phyloP scores from a whole-genome alignment of 345 rosid genomes.

The Carallia pectinifolia region DNA sequence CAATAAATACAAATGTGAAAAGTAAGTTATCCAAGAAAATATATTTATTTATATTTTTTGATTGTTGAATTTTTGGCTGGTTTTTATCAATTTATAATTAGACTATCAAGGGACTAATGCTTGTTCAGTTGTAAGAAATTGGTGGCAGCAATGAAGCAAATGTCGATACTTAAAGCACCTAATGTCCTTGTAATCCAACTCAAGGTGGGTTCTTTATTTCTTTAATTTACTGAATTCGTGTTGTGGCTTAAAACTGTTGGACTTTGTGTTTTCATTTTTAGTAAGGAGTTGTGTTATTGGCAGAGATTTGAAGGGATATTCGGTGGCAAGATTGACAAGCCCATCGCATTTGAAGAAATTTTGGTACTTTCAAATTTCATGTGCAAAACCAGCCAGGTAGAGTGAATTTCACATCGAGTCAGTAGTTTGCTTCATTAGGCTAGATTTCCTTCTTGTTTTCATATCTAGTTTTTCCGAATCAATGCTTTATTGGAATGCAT shows the following conservation, averaged over 20 bases:
- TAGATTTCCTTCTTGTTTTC: no score
- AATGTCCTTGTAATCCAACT: conserved; percentile 90
- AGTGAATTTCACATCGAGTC: background rate
- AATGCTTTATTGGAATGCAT: no score
- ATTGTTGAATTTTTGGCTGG: background rate
- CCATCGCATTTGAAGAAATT: conserved; percentile 73
- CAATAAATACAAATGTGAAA: conserved; percentile 89
- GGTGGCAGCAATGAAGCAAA: conserved; percentile 94
- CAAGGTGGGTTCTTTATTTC: conserved; percentile 50
- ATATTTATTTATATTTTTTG: background rate
- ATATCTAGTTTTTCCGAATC: no score
- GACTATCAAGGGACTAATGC: conserved; percentile 19
- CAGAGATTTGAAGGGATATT: conserved; percentile 91
- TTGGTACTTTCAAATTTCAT: conserved; percentile 80
- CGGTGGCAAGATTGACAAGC: conserved; percentile 85
- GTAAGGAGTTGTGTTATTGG: conserved; percentile 15
- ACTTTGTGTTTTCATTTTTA: conserved; percentile 12
- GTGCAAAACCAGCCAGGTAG: conserved; percentile 86
- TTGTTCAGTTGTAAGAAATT: conserved; percentile 85
- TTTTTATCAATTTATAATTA: background rate
- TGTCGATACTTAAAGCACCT: conserved; percentile 87
- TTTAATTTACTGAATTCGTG: background rate
- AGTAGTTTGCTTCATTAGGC: background rate
- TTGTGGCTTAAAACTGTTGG: conserved; percentile 5
- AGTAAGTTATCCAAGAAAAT: conserved; percentile 35